A percentile compares a stretch with the other conserved stretches of the same genome.
These are phyloP conservation scores for Camptophora hylomeconis DNA, from an alignment of 2,329 filamentous ascomycete species.

Conservation along the genomic window DNA sequence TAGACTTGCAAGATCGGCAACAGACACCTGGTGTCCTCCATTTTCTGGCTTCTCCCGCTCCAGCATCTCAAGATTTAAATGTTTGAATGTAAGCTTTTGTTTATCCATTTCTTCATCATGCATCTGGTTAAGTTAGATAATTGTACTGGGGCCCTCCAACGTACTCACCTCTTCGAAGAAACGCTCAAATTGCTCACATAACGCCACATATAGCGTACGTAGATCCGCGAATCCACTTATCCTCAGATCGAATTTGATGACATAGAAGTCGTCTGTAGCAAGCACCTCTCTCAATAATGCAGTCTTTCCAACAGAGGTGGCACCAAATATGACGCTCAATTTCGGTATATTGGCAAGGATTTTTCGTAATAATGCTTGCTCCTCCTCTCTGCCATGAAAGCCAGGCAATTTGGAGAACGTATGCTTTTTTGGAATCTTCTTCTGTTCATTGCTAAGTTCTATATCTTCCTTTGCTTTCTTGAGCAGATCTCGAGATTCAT, in stretches of 20 bases:
- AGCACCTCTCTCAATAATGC: slow-evolving; percentile 4
- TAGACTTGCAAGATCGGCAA: slow-evolving; percentile 3
- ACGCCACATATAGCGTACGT: slow-evolving; percentile 3
- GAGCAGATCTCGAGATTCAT: slow-evolving; percentile 4
- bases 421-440: slow-evolving; percentile 6
- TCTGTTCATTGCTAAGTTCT: slow-evolving; percentile 3
- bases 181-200: slow-evolving; percentile 4
- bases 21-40: slow-evolving; percentile 2
- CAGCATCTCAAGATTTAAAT: slow-evolving; percentile 1
- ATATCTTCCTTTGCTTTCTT: slow-evolving; percentile 5
- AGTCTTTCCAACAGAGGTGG: slow-evolving; percentile 5
- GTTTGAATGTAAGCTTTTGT: slow-evolving; percentile 4
- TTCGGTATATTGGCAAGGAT: slow-evolving; percentile 3
- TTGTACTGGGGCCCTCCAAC: too few species aligned
- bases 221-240: slow-evolving; percentile 5
- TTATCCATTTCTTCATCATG: slow-evolving; percentile 6
- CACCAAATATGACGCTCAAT: slow-evolving; percentile 5
- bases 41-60: slow-evolving; percentile 3
- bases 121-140: slow-evolving; percentile 2
- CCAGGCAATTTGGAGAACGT: slow-evolving; percentile 4
- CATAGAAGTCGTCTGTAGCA: slow-evolving; percentile 4
- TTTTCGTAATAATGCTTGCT: slow-evolving; percentile 3
- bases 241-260: slow-evolving; percentile 5
- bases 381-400: slow-evolving; percentile 5
- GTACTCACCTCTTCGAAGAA: slow-evolving; percentile 4